Conservation (phyloP, 176 grass and related monocot species). For the Aegilops speltoides region DNA sequence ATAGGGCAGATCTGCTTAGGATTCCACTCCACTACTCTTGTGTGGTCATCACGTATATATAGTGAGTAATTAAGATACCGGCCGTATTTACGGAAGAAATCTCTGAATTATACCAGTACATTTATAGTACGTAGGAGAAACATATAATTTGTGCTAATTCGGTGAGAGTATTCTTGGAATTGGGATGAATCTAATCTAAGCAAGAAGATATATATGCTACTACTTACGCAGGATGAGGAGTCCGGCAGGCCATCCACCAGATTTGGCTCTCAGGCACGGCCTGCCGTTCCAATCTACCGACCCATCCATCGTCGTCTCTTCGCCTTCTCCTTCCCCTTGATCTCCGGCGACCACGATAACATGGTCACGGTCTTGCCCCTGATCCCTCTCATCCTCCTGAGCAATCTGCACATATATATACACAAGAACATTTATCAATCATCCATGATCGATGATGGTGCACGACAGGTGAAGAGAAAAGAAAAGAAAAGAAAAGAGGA, state of each 20-base stretch:
- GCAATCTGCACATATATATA: neutral
- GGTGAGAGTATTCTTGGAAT: neutral
- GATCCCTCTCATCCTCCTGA: neutral
- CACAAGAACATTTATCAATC: neutral
- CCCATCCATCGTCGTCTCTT: constrained; percentile 34
- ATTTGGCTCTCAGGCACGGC: constrained; percentile 33
- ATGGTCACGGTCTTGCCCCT: neutral
- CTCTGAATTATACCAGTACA: neutral
- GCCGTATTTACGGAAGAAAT: neutral
- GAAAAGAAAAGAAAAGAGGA: neutral
- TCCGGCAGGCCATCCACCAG: constrained; percentile 49
- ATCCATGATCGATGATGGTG: neutral
- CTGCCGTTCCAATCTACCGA: constrained; percentile 53
- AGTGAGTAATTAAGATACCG: too few relatives aligned
- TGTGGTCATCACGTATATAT: too few relatives aligned
- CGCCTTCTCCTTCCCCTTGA: neutral
- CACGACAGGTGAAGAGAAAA: neutral
- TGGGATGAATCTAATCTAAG: neutral
- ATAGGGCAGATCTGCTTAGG: neutral
- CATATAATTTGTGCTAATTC: neutral
- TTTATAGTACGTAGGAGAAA: neutral
- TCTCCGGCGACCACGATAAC: neutral
- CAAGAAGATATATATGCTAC: neutral
- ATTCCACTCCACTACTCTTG: too few relatives aligned
- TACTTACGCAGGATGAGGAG: constrained; percentile 54